Evolutionary conservation across 2,329 filamentous ascomycete genomes (phyloP), one percentile per base, ranked within the genome.

Genomic region (Fusarium staphyleae): DNA sequence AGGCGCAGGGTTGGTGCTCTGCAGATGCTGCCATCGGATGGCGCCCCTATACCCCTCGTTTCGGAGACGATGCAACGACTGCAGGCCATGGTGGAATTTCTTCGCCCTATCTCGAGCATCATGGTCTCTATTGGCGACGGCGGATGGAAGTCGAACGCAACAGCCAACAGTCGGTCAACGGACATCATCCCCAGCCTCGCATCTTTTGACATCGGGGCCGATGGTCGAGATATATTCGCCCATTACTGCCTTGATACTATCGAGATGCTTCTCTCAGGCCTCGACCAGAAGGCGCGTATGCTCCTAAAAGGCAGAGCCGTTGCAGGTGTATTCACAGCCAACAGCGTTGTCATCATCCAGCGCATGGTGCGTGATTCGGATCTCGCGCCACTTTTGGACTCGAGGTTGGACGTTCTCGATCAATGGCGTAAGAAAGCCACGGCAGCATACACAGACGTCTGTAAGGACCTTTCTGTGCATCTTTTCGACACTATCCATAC

Each of bases 401-500:
- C 84, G 47, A 85, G 85, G 43, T 87, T 86, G 47, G 77, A 80
- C 1, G 78, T 88, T 53, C 80, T 96, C 14, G 93, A 96, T 22
- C 81, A 81, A 42, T 97, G 91, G 89, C 88, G 90, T 62, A 98
- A 97, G 76, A 91, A 90, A 70, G 90, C 90, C 9, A 89, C 88
- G 3, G 83, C 85, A 40, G 81, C 89, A 54, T 99, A 98, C 72
- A 85, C 91, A 9, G 89, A 95, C 51, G 84, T 89, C 16, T 98
- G 93, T 87, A 91, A 90, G 63, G 93, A 97, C 68, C 86, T 93
- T 5, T 93, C 91, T 1, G 85, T 88, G 30, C 86, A 91, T 68
- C 83, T 98, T 5, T 87, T 96, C 55, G 95, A 98, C 70, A 90
- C 93, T 14, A 93, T 96, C 62, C 93, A 96, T 75, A 98, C 93